Evolutionary conservation across 129 eudicot genomes (phyloP).

Genomic region (Chrysanthemum lavandulifolium): DNA sequence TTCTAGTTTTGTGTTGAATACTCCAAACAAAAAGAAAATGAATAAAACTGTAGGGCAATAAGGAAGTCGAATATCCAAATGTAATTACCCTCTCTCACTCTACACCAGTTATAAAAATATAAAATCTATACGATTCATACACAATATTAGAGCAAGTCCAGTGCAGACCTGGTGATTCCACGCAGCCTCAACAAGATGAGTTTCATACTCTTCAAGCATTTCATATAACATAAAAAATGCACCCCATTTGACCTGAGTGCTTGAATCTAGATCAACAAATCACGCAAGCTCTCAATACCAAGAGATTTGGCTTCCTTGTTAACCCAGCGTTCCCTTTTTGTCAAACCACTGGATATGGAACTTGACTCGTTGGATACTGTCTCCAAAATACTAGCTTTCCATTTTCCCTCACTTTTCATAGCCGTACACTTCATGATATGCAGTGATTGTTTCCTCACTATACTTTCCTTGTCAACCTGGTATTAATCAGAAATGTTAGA

Average conservation of each 20-base stretch:
- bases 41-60: neutral
- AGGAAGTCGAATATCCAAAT: neutral
- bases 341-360: conserved; percentile 43
- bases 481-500: neutral
- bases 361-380: conserved; percentile 31
- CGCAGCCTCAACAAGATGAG: conserved; percentile 99
- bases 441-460: conserved; percentile 89
- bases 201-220: conserved; percentile 99
- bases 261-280: conserved; percentile 38
- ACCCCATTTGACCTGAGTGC: conserved; percentile 63
- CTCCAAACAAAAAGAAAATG: neutral
- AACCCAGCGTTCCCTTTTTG: conserved; percentile 88
- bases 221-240: conserved; percentile 89
- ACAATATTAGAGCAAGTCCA: neutral
- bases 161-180: conserved; percentile 88
- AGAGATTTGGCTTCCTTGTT: conserved; percentile 84
- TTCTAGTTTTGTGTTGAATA: too few relatives aligned
- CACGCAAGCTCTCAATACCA: conserved; percentile 62
- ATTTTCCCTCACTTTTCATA: conserved; percentile 33
- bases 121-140: too few relatives aligned
- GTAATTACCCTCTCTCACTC: conserved; percentile 8
- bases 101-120: neutral
- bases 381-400: conserved; percentile 37
- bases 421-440: conserved; percentile 58
- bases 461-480: conserved; percentile 85